Evolutionary conservation across 1,139 yeast species (phyloP).

Genomic region (Pichia sp.): DNA sequence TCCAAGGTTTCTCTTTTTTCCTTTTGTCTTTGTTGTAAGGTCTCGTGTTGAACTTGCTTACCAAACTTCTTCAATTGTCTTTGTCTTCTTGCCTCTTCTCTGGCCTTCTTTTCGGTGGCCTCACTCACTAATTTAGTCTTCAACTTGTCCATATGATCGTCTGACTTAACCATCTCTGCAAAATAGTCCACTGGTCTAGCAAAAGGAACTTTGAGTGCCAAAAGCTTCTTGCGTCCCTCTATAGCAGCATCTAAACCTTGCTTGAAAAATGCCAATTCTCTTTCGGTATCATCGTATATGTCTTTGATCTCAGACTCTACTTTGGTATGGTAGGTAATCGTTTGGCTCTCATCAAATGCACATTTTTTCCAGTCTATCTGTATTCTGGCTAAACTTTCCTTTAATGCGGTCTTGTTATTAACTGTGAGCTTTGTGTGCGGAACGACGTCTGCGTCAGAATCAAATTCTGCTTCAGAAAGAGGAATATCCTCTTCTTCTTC

Average conservation of each 20-base stretch:
- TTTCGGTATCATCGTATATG: slow-evolving; percentile 90
- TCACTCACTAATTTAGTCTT: slow-evolving; percentile 77
- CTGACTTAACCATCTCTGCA: slow-evolving; percentile 98
- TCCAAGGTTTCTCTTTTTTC: slow-evolving; percentile 90
- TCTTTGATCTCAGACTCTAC: slow-evolving; percentile 72
- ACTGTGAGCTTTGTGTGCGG: slow-evolving; percentile 86
- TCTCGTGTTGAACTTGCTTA: slow-evolving; percentile 92
- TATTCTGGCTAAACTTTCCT: slow-evolving; percentile 63
- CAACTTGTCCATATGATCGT: slow-evolving; percentile 95
- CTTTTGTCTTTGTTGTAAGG: slow-evolving; percentile 90
- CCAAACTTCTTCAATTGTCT: slow-evolving; percentile 95
- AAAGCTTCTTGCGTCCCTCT: slow-evolving; percentile 62
- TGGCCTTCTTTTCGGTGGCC: slow-evolving; percentile 86
- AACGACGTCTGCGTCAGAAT: slow-evolving; percentile 60
- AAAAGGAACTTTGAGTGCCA: slow-evolving; percentile 66
- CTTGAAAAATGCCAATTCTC: slow-evolving; percentile 79
- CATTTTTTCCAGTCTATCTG: slow-evolving; percentile 67
- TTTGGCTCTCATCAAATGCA: slow-evolving; percentile 79
- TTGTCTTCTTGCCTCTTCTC: slow-evolving; percentile 91
- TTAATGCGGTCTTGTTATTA: slow-evolving; percentile 67
- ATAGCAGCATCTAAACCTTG: slow-evolving; percentile 86
- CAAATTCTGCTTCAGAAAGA: slow-evolving; percentile 62
- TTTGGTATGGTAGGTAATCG: slow-evolving; percentile 56
- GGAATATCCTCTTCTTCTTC: slow-evolving; percentile 64
- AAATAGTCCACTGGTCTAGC: slow-evolving; percentile 92